phyloP scores from a whole-genome alignment of 163 green algal species.

The Coccomyxa subellipsoidea region DNA sequence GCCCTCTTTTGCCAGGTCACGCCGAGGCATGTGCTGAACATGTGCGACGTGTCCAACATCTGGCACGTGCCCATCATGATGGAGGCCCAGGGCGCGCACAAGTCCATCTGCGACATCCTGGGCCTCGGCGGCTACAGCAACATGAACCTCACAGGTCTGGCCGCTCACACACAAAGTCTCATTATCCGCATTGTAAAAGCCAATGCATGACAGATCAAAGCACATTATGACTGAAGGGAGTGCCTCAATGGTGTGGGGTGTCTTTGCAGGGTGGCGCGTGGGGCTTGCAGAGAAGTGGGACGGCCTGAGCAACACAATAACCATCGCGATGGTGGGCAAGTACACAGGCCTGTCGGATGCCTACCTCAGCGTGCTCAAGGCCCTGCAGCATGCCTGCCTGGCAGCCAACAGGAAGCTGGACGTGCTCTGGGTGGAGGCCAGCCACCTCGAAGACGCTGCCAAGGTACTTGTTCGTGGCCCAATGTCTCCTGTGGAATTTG shows the following conservation, averaged over 20 bases:
- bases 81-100: slow-evolving; percentile 74
- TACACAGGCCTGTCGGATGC: slow-evolving; percentile 95
- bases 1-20: slow-evolving; percentile 90
- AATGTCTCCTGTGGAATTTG: not conserved
- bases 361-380: slow-evolving; percentile 97
- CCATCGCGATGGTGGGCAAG: slow-evolving; percentile 96
- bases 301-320: slow-evolving; percentile 51
- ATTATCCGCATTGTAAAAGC: no score
- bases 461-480: not conserved
- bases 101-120: slow-evolving; percentile 68
- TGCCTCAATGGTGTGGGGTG: not conserved
- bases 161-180: no score
- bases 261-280: slow-evolving; percentile 51
- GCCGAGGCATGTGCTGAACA: slow-evolving; percentile 81
- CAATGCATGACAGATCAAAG: no score
- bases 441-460: slow-evolving; percentile 5
- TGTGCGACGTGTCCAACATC: slow-evolving; percentile 98
- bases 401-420: slow-evolving; percentile 78
- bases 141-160: slow-evolving; percentile 60
- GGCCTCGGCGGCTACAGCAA: slow-evolving; percentile 43
- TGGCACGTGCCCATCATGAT: slow-evolving; percentile 96
- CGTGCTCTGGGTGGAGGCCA: slow-evolving; percentile 79
- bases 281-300: slow-evolving; percentile 86
- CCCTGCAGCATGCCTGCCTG: slow-evolving; percentile 94
- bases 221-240: not conserved